These are phyloP conservation scores for Nymphaea colorata DNA, from an alignment of 164 flowering plant genomes.

Conservation along the genomic window DNA sequence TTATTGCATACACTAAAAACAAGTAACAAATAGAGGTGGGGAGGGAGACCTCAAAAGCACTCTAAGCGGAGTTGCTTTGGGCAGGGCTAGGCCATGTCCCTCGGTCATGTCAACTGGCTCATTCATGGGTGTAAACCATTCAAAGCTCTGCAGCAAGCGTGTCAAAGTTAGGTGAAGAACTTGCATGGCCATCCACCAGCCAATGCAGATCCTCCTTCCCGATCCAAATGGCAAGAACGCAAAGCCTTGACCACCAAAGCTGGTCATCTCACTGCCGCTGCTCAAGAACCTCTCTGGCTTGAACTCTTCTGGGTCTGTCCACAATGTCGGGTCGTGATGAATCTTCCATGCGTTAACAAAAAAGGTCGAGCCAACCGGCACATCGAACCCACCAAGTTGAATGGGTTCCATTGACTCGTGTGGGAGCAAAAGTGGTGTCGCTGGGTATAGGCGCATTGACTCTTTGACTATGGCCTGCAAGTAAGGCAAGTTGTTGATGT, in stretches of 20 bases:
- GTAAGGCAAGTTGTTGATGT: no score
- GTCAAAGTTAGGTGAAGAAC: conserved; percentile 15
- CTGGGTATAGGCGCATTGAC: no score
- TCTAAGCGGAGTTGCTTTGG: conserved; percentile 27
- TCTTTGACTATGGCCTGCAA: no score
- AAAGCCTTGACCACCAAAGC: no score
- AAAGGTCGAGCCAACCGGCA: no score
- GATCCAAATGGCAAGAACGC: conserved; percentile 19
- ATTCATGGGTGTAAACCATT: conserved; percentile 3
- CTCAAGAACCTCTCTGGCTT: conserved; percentile 23
- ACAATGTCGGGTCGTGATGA: conserved; percentile 22
- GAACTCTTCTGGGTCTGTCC: conserved; percentile 23
- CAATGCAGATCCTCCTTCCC: conserved; percentile 20
- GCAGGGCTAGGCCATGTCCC: background rate
- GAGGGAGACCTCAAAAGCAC: conserved; percentile 23
- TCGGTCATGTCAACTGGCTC: conserved; percentile 9
- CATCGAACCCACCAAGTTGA: no score
- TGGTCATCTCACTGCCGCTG: conserved; percentile 5
- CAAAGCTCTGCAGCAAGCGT: conserved; percentile 17
- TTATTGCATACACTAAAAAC: no score
- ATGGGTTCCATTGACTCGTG: no score
- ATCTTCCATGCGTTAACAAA: conserved; percentile 18
- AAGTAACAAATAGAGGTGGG: conserved; percentile 6
- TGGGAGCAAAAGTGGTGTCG: no score
- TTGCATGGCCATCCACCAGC: conserved; percentile 8